Evolutionary conservation across 2,329 filamentous ascomycete genomes (phyloP), one percentile per base, ranked within the genome.

Genomic region (Paecilomyces formosus): DNA sequence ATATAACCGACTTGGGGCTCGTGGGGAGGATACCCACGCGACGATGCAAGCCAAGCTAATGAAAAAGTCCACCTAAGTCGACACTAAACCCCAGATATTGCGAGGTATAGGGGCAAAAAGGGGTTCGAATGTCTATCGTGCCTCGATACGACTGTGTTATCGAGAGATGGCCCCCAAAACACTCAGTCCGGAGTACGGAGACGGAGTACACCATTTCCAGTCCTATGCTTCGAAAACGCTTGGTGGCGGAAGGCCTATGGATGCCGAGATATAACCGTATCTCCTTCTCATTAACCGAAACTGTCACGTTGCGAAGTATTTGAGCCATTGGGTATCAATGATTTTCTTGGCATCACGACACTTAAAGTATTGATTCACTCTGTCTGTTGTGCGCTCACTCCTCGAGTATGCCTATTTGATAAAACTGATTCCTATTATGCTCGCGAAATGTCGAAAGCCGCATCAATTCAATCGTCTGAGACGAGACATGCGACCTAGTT

Each of bases 1-100:
- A 21, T 11, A 18, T 8, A 45, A 4, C 4, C 1, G 13, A n/a
- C 35, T 18, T 18, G 1, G 13, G 5, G 4, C 33, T 39, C 35
- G 35, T 39, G 35, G 35, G 35, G 35, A 39, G 13, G 5, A n/a
- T 45, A 45, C 35, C 39, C 39, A 21, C 39, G 39, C 56, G 30
- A 54, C 54, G 56, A 60, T 51, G 56, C 55, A 52, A 53, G 39
- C 51, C 50, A 45, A 26, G n/a, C 61, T 61, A 62, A 57, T 56
- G 58, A 55, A 26, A 55, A 55, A 12, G 11, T 22, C 30, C 53
- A 45, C 2, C 39, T 45, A 45, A 15, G 9, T 21, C n/a, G 39
- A 45, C 39, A 45, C 39, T 45, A 45, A 45, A 45, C 39, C 39
- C 39, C 39, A 45, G 39, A 45, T 45, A n/a, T 45, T 45, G n/a